Percentiles rank a stretch among this genome's conserved stretches.
These are phyloP conservation scores for Trichomonas vaginalis DNA, from an alignment of 208 protist species.

Conservation along the genomic window DNA sequence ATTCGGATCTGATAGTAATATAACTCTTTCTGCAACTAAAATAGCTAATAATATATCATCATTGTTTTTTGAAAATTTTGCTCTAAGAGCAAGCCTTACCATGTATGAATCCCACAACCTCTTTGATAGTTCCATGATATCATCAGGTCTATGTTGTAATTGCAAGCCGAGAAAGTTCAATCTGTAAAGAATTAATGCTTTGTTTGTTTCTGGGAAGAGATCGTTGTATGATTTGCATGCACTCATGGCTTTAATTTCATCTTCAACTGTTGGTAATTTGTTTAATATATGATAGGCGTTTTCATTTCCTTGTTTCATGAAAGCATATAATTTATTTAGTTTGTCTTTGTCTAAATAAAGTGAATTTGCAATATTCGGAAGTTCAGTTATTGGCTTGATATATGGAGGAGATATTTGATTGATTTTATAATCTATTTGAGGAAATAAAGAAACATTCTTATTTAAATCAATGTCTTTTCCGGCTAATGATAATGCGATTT, in stretches of 20 bases:
- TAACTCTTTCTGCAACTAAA: not conserved
- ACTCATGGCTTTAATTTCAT: not conserved
- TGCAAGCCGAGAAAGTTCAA: not conserved
- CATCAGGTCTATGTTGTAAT: not conserved
- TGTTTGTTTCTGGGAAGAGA: not conserved
- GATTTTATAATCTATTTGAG: not conserved
- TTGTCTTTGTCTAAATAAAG: not conserved
- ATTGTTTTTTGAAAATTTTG: not conserved
- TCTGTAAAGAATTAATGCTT: not conserved
- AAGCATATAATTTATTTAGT: not conserved
- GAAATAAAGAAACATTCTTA: not conserved
- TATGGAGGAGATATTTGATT: not conserved
- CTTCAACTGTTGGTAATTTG: not conserved
- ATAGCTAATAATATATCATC: not conserved
- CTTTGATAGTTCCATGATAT: not conserved
- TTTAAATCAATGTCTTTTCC: not conserved
- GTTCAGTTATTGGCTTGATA: not conserved
- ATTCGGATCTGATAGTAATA: not conserved
- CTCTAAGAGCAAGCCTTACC: not conserved
- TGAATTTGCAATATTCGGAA: not conserved
- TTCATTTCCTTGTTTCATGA: not conserved
- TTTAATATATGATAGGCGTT: not conserved
- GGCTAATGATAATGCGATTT: not conserved
- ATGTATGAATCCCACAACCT: not conserved
- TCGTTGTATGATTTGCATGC: not conserved